Evolutionary conservation across 2,329 filamentous ascomycete genomes (phyloP).

Genomic region (Neonectria punicea): DNA sequence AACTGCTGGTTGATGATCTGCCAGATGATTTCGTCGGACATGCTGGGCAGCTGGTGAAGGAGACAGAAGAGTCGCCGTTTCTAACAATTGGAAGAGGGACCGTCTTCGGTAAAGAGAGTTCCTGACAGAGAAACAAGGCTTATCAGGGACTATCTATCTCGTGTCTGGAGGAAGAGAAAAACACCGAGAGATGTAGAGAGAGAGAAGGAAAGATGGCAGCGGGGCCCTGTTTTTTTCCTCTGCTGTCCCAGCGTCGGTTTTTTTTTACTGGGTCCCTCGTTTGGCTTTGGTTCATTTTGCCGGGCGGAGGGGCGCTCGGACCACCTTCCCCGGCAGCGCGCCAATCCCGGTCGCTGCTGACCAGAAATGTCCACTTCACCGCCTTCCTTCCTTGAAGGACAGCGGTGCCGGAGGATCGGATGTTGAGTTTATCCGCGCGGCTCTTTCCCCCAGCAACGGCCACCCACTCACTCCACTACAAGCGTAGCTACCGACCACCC

Average conservation of each 20-base stretch:
- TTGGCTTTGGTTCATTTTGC: conserved; percentile 1
- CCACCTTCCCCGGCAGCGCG: conserved; percentile 4
- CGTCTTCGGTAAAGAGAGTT: conserved; percentile 1
- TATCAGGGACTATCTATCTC: neutral
- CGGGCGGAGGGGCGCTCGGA: conserved; percentile 27
- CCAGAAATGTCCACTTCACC: conserved; percentile 26
- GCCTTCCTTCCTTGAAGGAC: conserved; percentile 28
- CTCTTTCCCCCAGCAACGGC: conserved; percentile 6
- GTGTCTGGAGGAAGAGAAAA: neutral
- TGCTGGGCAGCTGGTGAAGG: conserved; percentile 50
- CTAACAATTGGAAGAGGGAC: neutral
- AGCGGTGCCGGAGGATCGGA: conserved; percentile 10
- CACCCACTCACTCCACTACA: too few relatives aligned
- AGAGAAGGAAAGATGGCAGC: conserved; percentile 31
- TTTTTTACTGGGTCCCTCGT: conserved; percentile 30
- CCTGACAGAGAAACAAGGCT: neutral
- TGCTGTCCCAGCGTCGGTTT: conserved; percentile 27
- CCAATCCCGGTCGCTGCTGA: conserved; percentile 33
- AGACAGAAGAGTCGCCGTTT: neutral
- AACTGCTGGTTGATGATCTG: conserved; percentile 95
- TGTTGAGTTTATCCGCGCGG: conserved; percentile 28
- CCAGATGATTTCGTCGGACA: conserved; percentile 98
- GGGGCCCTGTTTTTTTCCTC: conserved; percentile 32
- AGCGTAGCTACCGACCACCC: too few relatives aligned
- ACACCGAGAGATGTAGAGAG: conserved; percentile 17